A percentile compares a stretch with the other conserved stretches of the same genome.
These are phyloP conservation scores for Pestalotiopsis sp. DNA, from an alignment of 2,329 filamentous ascomycete genomes.

Conservation along the genomic window DNA sequence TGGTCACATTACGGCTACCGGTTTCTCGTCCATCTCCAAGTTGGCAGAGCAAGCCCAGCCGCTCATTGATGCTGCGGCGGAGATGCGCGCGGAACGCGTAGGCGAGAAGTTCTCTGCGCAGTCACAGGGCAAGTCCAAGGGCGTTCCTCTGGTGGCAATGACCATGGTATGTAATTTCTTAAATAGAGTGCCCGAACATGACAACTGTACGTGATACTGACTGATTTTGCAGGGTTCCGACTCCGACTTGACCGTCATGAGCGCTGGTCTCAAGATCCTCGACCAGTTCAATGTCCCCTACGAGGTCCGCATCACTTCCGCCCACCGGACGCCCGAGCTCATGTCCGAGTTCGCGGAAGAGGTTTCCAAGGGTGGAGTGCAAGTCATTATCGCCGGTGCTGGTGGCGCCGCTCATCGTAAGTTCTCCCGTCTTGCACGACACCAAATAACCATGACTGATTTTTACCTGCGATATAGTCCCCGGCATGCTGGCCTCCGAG, in stretches of 20 bases:
- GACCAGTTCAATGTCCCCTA: constrained; percentile 72
- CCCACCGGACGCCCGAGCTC: constrained; percentile 71
- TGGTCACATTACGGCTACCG: constrained; percentile 86
- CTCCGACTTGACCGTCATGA: constrained; percentile 72
- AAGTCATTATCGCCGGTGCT: constrained; percentile 76
- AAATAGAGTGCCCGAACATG: background rate
- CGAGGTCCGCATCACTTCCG: constrained; percentile 76
- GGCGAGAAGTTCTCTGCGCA: constrained; percentile 38
- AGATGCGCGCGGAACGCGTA: constrained; percentile 58
- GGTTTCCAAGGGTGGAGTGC: constrained; percentile 67
- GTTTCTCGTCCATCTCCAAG: constrained; percentile 67
- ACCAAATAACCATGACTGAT: background rate
- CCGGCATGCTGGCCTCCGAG: constrained; percentile 75
- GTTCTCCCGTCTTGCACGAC: background rate
- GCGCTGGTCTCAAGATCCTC: constrained; percentile 67
- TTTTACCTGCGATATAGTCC: constrained; percentile 39
- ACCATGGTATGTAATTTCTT: constrained; percentile 72
- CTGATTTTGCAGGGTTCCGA: constrained; percentile 38
- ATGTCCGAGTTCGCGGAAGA: constrained; percentile 70
- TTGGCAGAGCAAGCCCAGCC: constrained; percentile 61
- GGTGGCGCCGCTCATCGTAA: constrained; percentile 68
- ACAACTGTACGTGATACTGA: background rate
- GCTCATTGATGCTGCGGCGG: constrained; percentile 67
- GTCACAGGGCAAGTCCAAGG: constrained; percentile 28
- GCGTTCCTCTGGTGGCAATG: constrained; percentile 68